These are phyloP conservation scores for Neurospora sp. DNA, from an alignment of 495 filamentous ascomycete genomes.

Conservation along the genomic window DNA sequence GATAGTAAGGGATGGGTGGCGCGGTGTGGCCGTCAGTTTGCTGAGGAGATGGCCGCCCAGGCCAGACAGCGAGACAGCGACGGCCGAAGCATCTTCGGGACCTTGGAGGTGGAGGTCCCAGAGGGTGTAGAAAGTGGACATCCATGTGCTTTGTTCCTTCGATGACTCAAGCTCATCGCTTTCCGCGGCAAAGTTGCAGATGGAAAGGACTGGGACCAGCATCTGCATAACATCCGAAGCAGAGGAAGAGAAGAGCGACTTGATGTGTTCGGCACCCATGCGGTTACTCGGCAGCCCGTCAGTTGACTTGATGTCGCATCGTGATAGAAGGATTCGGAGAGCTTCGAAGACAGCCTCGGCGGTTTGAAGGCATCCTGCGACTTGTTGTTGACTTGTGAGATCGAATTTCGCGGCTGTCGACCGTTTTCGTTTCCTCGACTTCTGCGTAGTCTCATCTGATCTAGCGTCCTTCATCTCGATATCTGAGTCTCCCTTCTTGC, in stretches of 20 bases:
- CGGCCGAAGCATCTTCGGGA: conserved; percentile 27
- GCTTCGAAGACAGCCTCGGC: conserved; percentile 31
- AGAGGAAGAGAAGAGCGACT: conserved; percentile 35
- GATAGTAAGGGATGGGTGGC: conserved; percentile 1
- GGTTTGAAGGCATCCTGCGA: conserved; percentile 24
- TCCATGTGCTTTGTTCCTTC: conserved; percentile 27
- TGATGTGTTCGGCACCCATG: conserved; percentile 37
- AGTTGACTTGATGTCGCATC: conserved; percentile 10
- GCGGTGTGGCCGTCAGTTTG: conserved; percentile 22
- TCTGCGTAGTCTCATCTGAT: background rate
- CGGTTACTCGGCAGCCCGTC: conserved; percentile 17
- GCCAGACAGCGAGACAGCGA: conserved; percentile 28
- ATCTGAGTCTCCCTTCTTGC: conserved; percentile 9
- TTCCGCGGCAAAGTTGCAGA: conserved; percentile 26
- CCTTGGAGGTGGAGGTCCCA: conserved; percentile 36
- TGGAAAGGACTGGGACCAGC: conserved; percentile 24
- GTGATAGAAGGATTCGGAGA: conserved; percentile 24
- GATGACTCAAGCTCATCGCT: conserved; percentile 3
- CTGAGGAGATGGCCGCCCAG: conserved; percentile 21
- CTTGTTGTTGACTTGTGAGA: conserved; percentile 21
- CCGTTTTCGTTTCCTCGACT: conserved; percentile 30
- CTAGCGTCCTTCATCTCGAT: conserved; percentile 21
- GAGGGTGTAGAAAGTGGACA: conserved; percentile 24
- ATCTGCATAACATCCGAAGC: conserved; percentile 29
- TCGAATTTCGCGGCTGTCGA: conserved; percentile 14